These are phyloP conservation scores for Cornus controversa DNA, from an alignment of 148 eudicot genomes.

Conservation along the genomic window DNA sequence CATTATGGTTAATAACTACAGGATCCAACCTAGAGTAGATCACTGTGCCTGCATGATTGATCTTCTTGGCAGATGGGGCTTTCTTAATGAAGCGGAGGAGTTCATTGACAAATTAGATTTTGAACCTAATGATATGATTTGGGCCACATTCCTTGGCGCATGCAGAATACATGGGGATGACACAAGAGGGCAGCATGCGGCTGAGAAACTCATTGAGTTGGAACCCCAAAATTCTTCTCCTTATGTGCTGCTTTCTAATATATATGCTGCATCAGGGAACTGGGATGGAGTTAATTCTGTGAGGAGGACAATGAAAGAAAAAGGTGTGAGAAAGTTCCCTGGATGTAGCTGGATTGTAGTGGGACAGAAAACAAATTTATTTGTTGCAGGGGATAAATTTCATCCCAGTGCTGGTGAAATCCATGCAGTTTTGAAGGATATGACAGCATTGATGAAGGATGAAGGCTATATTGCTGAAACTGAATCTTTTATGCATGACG, in stretches of 20 bases:
- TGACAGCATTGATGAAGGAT: conserved; percentile 29
- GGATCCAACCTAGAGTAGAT: conserved; percentile 64
- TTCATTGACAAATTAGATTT: conserved; percentile 53
- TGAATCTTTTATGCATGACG: conserved; percentile 14
- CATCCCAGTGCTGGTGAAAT: conserved; percentile 31
- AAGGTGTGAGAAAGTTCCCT: conserved; percentile 56
- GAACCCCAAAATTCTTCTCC: conserved; percentile 78
- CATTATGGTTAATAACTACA: conserved; percentile 48
- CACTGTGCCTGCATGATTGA: conserved; percentile 93
- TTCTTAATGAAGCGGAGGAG: conserved; percentile 67
- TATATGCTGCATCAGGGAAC: conserved; percentile 79
- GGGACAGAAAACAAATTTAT: conserved; percentile 32
- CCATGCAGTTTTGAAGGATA: conserved; percentile 29
- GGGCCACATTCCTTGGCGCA: conserved; percentile 78
- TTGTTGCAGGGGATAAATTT: conserved; percentile 33
- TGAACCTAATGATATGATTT: conserved; percentile 75
- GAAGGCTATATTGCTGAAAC: conserved; percentile 19
- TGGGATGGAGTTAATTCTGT: conserved; percentile 71
- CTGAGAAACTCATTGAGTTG: conserved; percentile 66
- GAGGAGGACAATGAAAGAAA: conserved; percentile 72
- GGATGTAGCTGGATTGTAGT: conserved; percentile 74
- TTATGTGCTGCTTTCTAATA: conserved; percentile 67
- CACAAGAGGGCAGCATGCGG: conserved; percentile 68
- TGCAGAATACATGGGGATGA: conserved; percentile 89
- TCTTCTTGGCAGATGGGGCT: conserved; percentile 84